Evolutionary conservation across 75 land plant species (phyloP), one percentile per base, ranked within the genome.

Genomic region (Picea glauca): DNA sequence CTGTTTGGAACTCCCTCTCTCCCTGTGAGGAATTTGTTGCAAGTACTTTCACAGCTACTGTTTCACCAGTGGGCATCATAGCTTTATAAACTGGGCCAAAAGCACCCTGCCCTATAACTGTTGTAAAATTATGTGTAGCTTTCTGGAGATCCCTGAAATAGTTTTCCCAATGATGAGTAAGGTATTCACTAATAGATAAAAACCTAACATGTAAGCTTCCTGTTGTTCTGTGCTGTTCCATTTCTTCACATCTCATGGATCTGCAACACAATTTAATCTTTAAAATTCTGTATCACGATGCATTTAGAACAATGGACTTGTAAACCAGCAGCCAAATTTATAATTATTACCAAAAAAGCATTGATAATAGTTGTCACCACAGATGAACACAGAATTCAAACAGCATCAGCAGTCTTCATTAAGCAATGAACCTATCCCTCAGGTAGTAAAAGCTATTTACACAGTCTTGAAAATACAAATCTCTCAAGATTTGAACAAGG

Each of bases 11-110:
- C 86, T 96, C 99, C 70, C 63, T 86, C 66, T 96, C 98, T 31
- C 99, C 99, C 82, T 96, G 99, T 70, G 84, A 90, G 33, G 99
- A 96, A 78, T 94, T 70, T 50, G 88, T 80, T 59, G 98, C 93
- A 78, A 94, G 91, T 56, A 92, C 93, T 62, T 96, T 96, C 26
- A 92, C 90, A 78, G 99, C 99, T 12, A 90, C 88, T 9, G 85
- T 81, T 74, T 83, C 93, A 46, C 98, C 92, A 31, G 87, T 76
- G 32, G 91, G 83, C 93, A 93, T 82, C 63, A 62, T 60, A 17
- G 99, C 99, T 83, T 91, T 96, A 67, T 96, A 96, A 1, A 96
- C 99, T 31, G 99, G 99, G 32, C 99, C 99, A 91, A 92, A 96
- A 76, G 99, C 91, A 32, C 98, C 99, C 77, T 92, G 84, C 20